These are phyloP conservation scores for Colletotrichum kahawae DNA, from an alignment of 2,329 filamentous ascomycete species.

Conservation along the genomic window DNA sequence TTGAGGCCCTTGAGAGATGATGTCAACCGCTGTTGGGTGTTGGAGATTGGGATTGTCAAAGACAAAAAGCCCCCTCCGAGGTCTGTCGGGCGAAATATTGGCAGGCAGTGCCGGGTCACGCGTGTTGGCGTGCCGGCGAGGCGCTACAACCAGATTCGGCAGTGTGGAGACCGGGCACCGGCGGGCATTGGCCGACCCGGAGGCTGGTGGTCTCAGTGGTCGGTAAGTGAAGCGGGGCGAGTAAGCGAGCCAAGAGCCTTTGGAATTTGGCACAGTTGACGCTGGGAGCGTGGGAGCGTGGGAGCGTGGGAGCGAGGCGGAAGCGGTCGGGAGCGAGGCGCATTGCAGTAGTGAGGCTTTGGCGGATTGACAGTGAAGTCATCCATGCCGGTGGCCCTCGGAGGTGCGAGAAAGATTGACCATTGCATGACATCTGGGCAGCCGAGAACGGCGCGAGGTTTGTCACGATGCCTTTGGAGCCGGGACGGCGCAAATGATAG, in stretches of 20 bases:
- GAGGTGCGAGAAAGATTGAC: not conserved
- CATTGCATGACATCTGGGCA: not conserved
- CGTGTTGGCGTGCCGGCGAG: slow-evolving; percentile 3
- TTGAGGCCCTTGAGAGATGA: not conserved
- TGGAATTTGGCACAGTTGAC: not conserved
- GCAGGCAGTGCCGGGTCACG: slow-evolving; percentile 16
- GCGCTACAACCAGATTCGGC: slow-evolving; percentile 9
- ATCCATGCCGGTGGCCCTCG: not conserved
- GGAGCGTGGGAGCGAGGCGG: not conserved
- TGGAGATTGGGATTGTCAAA: not conserved
- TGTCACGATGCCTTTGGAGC: not conserved
- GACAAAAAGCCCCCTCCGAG: not conserved
- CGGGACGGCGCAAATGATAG: not conserved
- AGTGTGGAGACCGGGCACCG: not conserved
- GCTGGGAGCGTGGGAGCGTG: not conserved
- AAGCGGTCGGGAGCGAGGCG: not conserved
- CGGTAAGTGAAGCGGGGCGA: not conserved
- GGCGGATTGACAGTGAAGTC: not conserved
- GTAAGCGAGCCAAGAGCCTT: not conserved
- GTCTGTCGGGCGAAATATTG: slow-evolving; percentile 8
- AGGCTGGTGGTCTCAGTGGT: not conserved
- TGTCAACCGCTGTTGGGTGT: not conserved
- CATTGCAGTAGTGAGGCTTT: not conserved
- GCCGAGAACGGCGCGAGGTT: not conserved
- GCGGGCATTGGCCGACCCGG: slow-evolving; percentile 14